Evolutionary conservation across 176 grass and related monocot species (phyloP), one percentile per base, ranked within the genome.

Genomic region (Musa beccarii): DNA sequence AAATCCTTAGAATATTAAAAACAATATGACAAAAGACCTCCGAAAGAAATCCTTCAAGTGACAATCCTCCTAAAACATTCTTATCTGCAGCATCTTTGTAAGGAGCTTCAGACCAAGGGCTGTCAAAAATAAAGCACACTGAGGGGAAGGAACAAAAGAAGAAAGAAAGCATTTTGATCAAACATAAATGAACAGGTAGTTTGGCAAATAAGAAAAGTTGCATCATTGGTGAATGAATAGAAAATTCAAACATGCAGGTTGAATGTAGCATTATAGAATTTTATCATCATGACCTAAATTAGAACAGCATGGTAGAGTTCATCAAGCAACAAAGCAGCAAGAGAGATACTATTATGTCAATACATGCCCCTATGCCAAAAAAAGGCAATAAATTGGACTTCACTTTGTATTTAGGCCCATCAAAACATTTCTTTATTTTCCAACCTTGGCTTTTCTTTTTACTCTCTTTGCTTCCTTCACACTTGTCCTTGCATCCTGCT

Each of bases 21-120:
- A 23, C 61, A 67, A 65, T 17, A 12, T 49, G 20, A 10, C 21
- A 26, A 76, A 43, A 34, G 61, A 99, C 95, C 91, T 99, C 84
- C 64, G 90, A 99, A 19, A 99, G 86, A 84, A 99, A 99, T 51
- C 95, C 95, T 87, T 99, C 83, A 76, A 94, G 82, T 75, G 95
- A 89, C 52, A 99, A 76, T 63, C 90, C 91, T 64, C 95, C 90
- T 79, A 99, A 71, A 70, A 92, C 90, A 82, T 99, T 99, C 81
- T 87, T 99, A 75, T 99, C 90, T 56, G 95, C 95, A 51, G 73
- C 89, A 53, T 94, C 90, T 63, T 87, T 89, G 69, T 99, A 94
- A 54, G 76, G 83, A 81, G 87, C 81, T 63, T 82, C 78, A 50
- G 81, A 77, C 90, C 95, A 99, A 77, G 95, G 95, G 78, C 91